Evolutionary conservation across 805 yeast genomes (phyloP), one percentile per base, ranked within the genome.

Genomic region (Spencermartinsiella europaea): DNA sequence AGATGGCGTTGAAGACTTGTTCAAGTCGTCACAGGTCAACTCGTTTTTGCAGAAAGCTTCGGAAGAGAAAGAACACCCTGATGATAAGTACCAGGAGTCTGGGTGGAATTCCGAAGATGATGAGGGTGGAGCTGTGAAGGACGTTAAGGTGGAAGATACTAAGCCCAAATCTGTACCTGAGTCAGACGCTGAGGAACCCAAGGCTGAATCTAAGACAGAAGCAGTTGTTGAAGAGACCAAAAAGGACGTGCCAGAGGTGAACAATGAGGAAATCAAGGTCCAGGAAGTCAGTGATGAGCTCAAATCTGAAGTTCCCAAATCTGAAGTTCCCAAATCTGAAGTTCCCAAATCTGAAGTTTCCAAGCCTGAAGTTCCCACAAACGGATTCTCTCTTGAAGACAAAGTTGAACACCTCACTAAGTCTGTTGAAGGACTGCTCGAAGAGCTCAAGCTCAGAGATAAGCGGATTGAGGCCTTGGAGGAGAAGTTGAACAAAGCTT

Each of bases 11-110:
- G 80, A 77, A 49, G 76, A 72, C 10, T 65, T 77, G 33, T 61
- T 77, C 39, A 69, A 76, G 34, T 69, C 73, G 40, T 67, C 72
- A 28, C 74, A 70, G 36, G 83, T 80, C 16, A 65, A 66, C 46
- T 58, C 65, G 17, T 62, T 80, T 56, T 58, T 80, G 35, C 65
- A 71, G 44, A 78, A 78, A 54, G 81, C 73, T 10, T 67, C 64
- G 21, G 61, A 58, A 28, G 70, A 76, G 40, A 74, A 70, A 40
- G 54, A 52, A 8, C 35, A 45, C 15, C 49, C 53, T 33, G 49
- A 50, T 7, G 48, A 57, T 21, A 38, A 19, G 21, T 37, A 17
- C 19, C 40, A 16, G 37, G 19, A 34, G 37, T 34, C 37, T n/a
- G 19, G 37, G 7, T n/a, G 37, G 37, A 34, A 34, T n/a, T 34